A percentile compares a stretch with the other conserved stretches of the same genome.
These are phyloP conservation scores for Fusarium temperatum DNA, from an alignment of 2,329 filamentous ascomycete species.

Conservation along the genomic window DNA sequence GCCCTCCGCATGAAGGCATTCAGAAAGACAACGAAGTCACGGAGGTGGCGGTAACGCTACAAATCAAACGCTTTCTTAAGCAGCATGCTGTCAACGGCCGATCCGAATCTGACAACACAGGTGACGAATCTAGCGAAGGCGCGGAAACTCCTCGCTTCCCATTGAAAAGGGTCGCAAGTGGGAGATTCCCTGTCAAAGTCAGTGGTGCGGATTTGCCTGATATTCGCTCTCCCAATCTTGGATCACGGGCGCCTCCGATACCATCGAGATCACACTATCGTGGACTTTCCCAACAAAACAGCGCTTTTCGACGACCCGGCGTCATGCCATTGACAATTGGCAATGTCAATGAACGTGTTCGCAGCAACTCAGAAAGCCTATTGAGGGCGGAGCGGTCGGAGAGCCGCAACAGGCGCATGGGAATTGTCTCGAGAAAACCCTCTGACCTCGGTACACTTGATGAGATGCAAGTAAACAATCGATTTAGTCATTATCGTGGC, in stretches of 20 bases:
- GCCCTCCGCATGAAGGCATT: slow-evolving; percentile 63
- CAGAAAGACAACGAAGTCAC: slow-evolving; percentile 69
- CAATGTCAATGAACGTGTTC: slow-evolving; percentile 72
- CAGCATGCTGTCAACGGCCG: slow-evolving; percentile 62
- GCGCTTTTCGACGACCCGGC: slow-evolving; percentile 72
- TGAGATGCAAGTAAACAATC: slow-evolving; percentile 69
- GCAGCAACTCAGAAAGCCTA: slow-evolving; percentile 72
- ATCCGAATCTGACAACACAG: slow-evolving; percentile 64
- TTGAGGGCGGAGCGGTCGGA: slow-evolving; percentile 62
- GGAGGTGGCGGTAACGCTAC: slow-evolving; percentile 66
- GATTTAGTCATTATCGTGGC: slow-evolving; percentile 73
- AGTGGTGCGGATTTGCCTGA: slow-evolving; percentile 76
- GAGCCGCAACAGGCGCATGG: slow-evolving; percentile 70
- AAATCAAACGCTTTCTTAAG: slow-evolving; percentile 69
- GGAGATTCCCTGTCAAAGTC: slow-evolving; percentile 75
- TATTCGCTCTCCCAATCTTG: slow-evolving; percentile 72
- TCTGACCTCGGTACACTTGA: slow-evolving; percentile 71
- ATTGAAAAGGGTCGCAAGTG: slow-evolving; percentile 69
- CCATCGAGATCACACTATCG: slow-evolving; percentile 82
- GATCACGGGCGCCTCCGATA: slow-evolving; percentile 75
- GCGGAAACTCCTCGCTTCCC: slow-evolving; percentile 81
- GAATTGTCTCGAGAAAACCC: slow-evolving; percentile 67
- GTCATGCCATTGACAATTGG: slow-evolving; percentile 76
- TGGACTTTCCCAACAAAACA: slow-evolving; percentile 74
- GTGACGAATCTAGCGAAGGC: slow-evolving; percentile 74